Evolutionary conservation across 306 rosid genomes (phyloP).

Genomic region (Abrus precatorius): DNA sequence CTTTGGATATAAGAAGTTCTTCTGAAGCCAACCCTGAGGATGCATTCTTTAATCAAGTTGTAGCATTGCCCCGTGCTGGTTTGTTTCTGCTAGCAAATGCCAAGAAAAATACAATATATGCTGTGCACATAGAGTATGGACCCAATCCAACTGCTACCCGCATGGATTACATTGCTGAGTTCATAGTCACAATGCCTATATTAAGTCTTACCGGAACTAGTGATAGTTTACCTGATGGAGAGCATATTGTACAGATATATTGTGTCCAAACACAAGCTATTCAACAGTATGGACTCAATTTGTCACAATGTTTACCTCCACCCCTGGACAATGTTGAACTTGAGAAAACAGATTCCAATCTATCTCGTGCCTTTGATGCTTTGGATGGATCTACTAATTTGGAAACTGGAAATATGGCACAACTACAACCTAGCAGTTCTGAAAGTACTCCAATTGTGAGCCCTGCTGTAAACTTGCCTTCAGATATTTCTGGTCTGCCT

Average conservation of each 20-base stretch:
- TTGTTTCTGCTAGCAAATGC: constrained; percentile 79
- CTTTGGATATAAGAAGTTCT: constrained; percentile 69
- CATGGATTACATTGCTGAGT: constrained; percentile 80
- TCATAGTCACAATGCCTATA: constrained; percentile 81
- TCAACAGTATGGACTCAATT: constrained; percentile 76
- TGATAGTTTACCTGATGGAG: constrained; percentile 72
- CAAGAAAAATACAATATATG: constrained; percentile 82
- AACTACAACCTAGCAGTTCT: constrained; percentile 48
- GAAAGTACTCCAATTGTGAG: constrained; percentile 51
- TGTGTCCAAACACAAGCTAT: constrained; percentile 88
- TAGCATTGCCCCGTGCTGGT: constrained; percentile 71
- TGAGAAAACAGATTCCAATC: constrained; percentile 57
- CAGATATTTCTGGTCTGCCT: constrained; percentile 56
- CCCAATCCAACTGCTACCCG: constrained; percentile 73
- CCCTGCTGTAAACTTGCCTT: constrained; percentile 53
- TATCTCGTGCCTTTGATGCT: constrained; percentile 52
- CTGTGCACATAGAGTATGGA: constrained; percentile 77
- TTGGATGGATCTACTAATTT: constrained; percentile 51
- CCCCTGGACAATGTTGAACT: constrained; percentile 63
- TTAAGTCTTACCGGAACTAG: constrained; percentile 79
- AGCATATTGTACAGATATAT: constrained; percentile 71
- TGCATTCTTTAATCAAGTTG: constrained; percentile 74
- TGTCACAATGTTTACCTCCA: constrained; percentile 80
- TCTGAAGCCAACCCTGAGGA: constrained; percentile 64
- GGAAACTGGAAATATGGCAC: constrained; percentile 54